Evolutionary conservation across 2,329 filamentous ascomycete species (phyloP), one percentile per base, ranked within the genome.

Genomic region (Cladorrhinum sp.): DNA sequence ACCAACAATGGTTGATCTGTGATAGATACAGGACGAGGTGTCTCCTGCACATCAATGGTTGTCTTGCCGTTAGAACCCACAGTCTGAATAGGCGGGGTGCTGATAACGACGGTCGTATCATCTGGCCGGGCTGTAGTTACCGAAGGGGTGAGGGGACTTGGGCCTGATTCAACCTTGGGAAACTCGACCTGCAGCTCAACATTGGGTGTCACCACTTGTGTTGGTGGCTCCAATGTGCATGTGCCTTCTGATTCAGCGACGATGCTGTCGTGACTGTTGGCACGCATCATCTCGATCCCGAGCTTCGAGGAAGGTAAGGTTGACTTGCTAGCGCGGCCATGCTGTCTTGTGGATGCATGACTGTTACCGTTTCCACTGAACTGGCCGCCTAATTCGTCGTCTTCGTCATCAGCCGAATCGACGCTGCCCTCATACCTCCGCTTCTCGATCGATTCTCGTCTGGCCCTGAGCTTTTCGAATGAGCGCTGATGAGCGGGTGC

Each of bases 271-370:
- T 93, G 89, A 70, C 92, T 96, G 73, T 96, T 96, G 20, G 93
- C 96, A 52, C 93, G 87, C 91, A 97, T 93, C 93, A 98, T 97
- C 74, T 98, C 93, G 54, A 92, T 95, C 1, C 92, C 92, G 1
- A 98, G 83, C 74, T 96, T 97, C 0, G 92, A 96, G 57, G 89
- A 90, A 12, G 90, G 88, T 23, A 90, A 81, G 38, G 81, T 79
- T 16, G 78, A 76, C 65, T 86, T 86, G 41, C n/a, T 45, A 61
- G 76, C 78, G 38, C 83, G 79, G 45, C 78, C 73, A 74, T 89
- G 75, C 76, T 73, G 71, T 1, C 67, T 64, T 10, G 65, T 25
- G 8, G 65, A 64, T 1, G 27, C 53, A 2, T 65, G 48, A 23
- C 48, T 64, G 54, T 68, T 65, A 23, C 62, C 55, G 23, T 62